Percentiles rank a stretch among this genome's conserved stretches.
These are phyloP conservation scores for Cicer yamashitae DNA, from an alignment of 306 rosid species.

Conservation along the genomic window DNA sequence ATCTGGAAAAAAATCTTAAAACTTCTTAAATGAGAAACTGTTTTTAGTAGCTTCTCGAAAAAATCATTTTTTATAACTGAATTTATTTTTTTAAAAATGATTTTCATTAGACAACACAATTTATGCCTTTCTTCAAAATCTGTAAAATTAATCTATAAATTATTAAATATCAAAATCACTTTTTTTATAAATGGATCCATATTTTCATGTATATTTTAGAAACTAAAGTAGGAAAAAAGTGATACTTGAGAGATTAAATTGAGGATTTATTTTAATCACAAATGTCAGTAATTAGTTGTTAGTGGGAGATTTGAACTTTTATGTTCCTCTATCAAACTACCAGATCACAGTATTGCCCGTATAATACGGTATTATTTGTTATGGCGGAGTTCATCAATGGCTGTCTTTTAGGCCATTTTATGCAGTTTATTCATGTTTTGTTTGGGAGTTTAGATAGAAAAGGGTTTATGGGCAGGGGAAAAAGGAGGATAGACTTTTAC, in stretches of 20 bases:
- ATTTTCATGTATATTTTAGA: no score
- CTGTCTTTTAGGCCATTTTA: background rate
- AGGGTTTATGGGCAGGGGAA: background rate
- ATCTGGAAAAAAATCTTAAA: no score
- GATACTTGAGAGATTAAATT: background rate
- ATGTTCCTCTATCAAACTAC: background rate
- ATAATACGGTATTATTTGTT: constrained; percentile 9
- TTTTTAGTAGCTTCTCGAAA: no score
- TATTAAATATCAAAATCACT: no score
- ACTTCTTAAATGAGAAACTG: no score
- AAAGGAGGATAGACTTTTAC: background rate
- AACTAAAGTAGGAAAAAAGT: no score
- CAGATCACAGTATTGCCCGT: background rate
- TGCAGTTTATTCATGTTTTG: background rate
- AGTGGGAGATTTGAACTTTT: background rate
- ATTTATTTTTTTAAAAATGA: no score
- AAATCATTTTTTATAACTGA: no score
- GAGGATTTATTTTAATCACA: background rate
- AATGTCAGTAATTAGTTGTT: background rate
- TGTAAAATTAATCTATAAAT: no score
- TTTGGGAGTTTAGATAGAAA: background rate
- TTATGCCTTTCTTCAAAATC: no score
- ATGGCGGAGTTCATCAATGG: background rate
- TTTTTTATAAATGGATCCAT: no score
- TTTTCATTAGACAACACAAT: no score